Evolutionary conservation across 2,329 filamentous ascomycete genomes (phyloP), one percentile per base, ranked within the genome.

Genomic region (Periglandula ipomoeae): DNA sequence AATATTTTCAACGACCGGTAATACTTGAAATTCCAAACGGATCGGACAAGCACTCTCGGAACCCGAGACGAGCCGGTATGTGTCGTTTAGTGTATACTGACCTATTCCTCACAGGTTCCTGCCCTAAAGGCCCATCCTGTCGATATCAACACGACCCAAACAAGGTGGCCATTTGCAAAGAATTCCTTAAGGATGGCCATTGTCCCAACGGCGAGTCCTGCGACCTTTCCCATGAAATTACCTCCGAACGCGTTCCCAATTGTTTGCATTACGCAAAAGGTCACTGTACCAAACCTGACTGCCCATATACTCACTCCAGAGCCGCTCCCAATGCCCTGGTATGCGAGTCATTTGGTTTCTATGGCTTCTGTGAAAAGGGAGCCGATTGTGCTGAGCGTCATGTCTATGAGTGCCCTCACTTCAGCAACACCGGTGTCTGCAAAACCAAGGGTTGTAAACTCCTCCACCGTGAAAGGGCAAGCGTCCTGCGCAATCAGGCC

Each of bases 381-480:
- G 76, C 78, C 49, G 69, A 75, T 48, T 97, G 93, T 68, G 69
- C 79, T 52, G 82, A 93, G 55, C 85, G 89, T 52, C 93, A 98
- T 71, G 85, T 91, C 50, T 85, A 85, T 69, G 91, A 97, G 67
- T 97, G 93, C 67, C 91, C 93, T 53, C 87, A 95, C 65, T 96
- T 94, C 73, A 87, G 88, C 76, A 95, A 95, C 69, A 88, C 80
- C 52, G 91, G 91, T 59, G 73, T 75, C 53, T 98, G 93, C 79
- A 82, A 82, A 64, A 82, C 79, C 64, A 82, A 84, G 67, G 82
- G 84, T 56, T 97, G 91, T 73, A 86, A 85, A 64, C 78, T 95
- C 48, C 85, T 82, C 51, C 93, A 98, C 70, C 81, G 91, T 64
- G 87, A 93, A 70, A 83, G 87, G 68, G 89, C 89, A 63, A 89